These are phyloP conservation scores for Cystofilobasidium bisporidii DNA, from an alignment of 768 basidiomycete species.

Conservation along the genomic window DNA sequence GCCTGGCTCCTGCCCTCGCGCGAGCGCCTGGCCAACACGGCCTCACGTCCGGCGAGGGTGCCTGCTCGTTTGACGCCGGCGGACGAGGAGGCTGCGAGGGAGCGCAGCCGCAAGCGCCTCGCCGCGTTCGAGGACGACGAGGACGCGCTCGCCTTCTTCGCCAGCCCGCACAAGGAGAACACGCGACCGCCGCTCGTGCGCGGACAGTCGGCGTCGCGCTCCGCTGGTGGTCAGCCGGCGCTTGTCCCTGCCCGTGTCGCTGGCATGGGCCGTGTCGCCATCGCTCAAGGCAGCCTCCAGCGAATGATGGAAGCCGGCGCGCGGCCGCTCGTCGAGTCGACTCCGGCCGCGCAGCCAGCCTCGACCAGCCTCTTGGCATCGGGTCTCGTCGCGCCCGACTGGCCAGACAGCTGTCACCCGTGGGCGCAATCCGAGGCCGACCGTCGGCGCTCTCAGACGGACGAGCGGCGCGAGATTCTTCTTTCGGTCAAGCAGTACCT, in stretches of 20 bases:
- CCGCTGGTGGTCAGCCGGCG: not conserved
- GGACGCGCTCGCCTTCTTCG: constrained; percentile 2
- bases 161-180: constrained; percentile 5
- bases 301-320: constrained; percentile 13
- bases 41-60: not conserved
- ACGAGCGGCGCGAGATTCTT: not conserved
- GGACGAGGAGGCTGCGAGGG: constrained; percentile 8
- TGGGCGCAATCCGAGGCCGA: constrained; percentile 13
- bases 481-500: constrained; percentile 18
- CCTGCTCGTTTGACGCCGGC: too few species aligned
- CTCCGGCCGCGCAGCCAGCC: not conserved
- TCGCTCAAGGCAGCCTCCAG: constrained; percentile 6
- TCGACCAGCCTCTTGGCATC: not conserved
- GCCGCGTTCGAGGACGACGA: constrained; percentile 11
- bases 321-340: not conserved
- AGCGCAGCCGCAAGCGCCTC: constrained; percentile 15
- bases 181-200: not conserved
- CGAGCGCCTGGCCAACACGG: not conserved
- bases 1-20: constrained; percentile 17
- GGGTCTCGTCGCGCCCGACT: constrained; percentile 12
- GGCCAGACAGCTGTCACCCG: constrained; percentile 21
- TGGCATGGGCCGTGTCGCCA: constrained; percentile 22
- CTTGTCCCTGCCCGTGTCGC: constrained; percentile 9
- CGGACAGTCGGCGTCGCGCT: not conserved
- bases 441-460: not conserved